Conservation (phyloP, 225 moss, liverwort and hornwort genomes). For the Pseudisothecium myosuroides region DNA sequence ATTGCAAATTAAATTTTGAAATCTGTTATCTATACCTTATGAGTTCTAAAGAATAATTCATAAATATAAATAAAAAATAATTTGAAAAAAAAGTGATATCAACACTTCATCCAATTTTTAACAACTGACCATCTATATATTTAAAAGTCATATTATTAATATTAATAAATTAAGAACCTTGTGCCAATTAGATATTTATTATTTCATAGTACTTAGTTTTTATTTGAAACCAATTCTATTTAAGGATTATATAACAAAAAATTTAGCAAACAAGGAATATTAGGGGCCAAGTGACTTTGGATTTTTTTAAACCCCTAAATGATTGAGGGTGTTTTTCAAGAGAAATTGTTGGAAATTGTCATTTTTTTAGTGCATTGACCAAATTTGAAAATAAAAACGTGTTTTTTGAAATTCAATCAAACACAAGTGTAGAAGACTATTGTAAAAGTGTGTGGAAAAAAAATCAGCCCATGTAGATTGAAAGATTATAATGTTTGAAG, state of each 20-base stretch:
- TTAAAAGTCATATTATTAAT: background rate
- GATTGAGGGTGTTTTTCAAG: background rate
- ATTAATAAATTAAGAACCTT: background rate
- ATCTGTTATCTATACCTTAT: no score
- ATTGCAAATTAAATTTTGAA: background rate
- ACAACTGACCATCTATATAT: background rate
- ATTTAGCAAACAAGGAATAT: background rate
- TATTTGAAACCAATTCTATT: background rate
- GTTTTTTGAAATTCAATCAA: background rate
- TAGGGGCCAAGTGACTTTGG: rapidly evolving
- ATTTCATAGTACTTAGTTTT: background rate
- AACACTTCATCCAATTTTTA: background rate
- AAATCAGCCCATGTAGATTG: background rate
- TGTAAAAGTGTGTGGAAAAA: rapidly evolving
- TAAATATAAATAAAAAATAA: no score
- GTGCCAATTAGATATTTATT: background rate
- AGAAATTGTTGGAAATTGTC: background rate
- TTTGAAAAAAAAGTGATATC: background rate
- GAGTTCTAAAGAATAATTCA: background rate
- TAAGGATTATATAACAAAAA: background rate
- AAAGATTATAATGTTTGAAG: background rate
- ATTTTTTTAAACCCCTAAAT: background rate
- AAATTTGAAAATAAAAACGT: background rate
- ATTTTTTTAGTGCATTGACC: background rate
- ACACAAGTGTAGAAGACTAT: rapidly evolving